Conservation (phyloP, 495 filamentous ascomycete species). For the Xylaria longipes region DNA sequence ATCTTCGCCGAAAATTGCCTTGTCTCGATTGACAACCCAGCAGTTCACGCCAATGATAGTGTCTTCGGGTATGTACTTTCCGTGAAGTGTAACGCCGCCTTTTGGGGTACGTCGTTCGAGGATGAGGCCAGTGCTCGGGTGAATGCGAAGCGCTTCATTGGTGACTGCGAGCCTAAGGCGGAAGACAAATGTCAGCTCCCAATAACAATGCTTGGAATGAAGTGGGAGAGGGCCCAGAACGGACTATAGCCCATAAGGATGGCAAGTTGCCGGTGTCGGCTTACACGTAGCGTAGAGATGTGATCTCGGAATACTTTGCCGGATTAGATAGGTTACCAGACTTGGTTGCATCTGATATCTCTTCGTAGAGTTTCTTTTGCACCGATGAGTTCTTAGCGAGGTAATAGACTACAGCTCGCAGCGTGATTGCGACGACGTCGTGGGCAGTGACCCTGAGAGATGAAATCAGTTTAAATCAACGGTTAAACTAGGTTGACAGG, state of each 20-base stretch:
- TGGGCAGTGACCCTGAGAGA: neutral
- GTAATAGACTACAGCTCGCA: neutral
- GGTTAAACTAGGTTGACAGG: too few species aligned
- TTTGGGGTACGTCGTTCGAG: neutral
- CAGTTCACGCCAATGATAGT: neutral
- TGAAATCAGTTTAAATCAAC: too few species aligned
- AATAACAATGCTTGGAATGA: neutral
- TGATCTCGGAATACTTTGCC: neutral
- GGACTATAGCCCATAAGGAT: too few species aligned
- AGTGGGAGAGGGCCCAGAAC: too few species aligned
- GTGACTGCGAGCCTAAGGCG: neutral
- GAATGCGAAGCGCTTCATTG: slow-evolving; percentile 3
- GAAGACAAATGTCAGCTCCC: too few species aligned
- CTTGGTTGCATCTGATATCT: neutral
- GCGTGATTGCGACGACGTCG: neutral
- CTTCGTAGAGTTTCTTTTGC: neutral
- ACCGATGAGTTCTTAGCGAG: neutral
- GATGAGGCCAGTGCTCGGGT: neutral
- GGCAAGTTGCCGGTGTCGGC: neutral
- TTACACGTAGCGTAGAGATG: neutral
- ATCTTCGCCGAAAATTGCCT: neutral
- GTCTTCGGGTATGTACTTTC: neutral
- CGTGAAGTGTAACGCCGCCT: neutral
- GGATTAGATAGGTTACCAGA: neutral
- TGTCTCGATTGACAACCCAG: slow-evolving; percentile 7